Evolutionary conservation across 345 rosid genomes (phyloP), one percentile per base, ranked within the genome.

Genomic region (Acer negundo): DNA sequence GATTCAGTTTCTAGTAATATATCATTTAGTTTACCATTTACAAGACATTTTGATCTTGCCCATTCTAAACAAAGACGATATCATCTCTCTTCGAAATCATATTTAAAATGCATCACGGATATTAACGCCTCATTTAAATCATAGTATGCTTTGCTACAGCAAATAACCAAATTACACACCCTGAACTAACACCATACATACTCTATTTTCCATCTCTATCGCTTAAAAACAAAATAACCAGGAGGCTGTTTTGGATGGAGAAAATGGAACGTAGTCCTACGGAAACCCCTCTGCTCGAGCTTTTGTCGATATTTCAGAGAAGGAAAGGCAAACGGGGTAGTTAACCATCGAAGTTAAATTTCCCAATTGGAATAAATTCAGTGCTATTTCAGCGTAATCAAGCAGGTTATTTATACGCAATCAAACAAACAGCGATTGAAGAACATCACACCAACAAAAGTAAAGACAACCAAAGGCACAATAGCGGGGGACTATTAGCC

Each of bases 1-100:
- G 58, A 69, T 69, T 69, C 61, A 69, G 31, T 67, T 67, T 67
- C 71, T 4, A 16, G 12, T 11, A 67, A 42, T 51, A 42, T 67
- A 42, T 20, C 28, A 67, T 28, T 65, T 64, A n/a, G 26, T 35
- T 35, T 35, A 35, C 38, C 38, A 35, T 35, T 35, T 35, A 4
- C 38, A 35, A 35, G 38, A 35, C 38, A 35, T 35, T 35, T 35
- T 35, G 38, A 35, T 35, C 38, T 35, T 4, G 38, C 38, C 38
- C 38, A 35, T 35, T 35, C 38, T 35, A 35, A 35, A 35, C 6
- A 35, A 4, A 6, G 0, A 35, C 38, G 38, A 4, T 35, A 35
- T 35, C 38, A 35, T 35, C 38, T 35, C 38, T 35, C 38, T 35
- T 35, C 38, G 6, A 35, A 35, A 35, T 35, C 38, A 35, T 35